Conservation (phyloP, 345 rosid genomes). For the Mercurialis annua region DNA sequence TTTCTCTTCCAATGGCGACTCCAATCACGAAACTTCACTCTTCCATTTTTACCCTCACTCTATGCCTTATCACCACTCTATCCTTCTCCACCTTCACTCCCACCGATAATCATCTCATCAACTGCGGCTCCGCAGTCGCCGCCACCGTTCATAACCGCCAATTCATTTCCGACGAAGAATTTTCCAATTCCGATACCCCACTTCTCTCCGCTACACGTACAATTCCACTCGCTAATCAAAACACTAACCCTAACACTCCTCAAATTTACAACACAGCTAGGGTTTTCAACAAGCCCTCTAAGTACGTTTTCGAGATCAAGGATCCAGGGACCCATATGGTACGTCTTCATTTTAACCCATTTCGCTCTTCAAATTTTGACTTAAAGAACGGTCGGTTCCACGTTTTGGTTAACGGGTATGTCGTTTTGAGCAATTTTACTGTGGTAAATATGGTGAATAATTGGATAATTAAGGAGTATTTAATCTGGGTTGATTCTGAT, state of each 20-base stretch:
- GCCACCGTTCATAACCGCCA: constrained; percentile 54
- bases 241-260: constrained; percentile 25
- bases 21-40: background rate
- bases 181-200: constrained; percentile 23
- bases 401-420: constrained; percentile 64
- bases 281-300: constrained; percentile 54
- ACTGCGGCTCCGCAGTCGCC: constrained; percentile 65
- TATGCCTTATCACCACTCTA: constrained; percentile 15
- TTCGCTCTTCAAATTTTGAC: constrained; percentile 42
- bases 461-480: constrained; percentile 60
- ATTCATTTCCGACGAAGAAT: constrained; percentile 48
- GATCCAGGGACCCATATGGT: constrained; percentile 70
- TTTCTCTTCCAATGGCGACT: constrained; percentile 26
- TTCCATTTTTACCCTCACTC: constrained; percentile 17
- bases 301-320: constrained; percentile 55
- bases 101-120: constrained; percentile 53
- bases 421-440: constrained; percentile 65
- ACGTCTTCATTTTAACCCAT: constrained; percentile 65
- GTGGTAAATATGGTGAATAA: background rate
- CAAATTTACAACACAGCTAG: constrained; percentile 64
- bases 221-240: constrained; percentile 30
- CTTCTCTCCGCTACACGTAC: constrained; percentile 37
- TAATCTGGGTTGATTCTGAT: constrained; percentile 45
- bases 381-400: constrained; percentile 53
- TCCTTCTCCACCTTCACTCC: constrained; percentile 40